These are phyloP conservation scores for Leishmania mexicana DNA, from an alignment of 208 protist genomes.

Conservation along the genomic window DNA sequence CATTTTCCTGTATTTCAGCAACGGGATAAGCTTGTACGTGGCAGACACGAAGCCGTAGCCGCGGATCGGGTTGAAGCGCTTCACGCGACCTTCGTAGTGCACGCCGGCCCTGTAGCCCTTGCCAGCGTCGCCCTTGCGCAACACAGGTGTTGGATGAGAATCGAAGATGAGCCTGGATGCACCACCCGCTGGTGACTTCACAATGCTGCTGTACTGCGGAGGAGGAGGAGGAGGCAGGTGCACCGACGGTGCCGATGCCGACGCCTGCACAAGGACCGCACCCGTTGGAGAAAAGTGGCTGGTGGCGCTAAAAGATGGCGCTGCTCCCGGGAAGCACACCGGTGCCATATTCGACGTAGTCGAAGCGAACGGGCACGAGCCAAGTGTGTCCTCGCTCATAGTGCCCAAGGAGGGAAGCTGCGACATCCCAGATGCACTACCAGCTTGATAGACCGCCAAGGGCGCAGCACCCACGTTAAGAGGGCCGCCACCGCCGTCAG, in stretches of 20 bases:
- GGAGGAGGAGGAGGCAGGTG: not conserved
- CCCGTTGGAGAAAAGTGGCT: not conserved
- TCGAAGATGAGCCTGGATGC: not conserved
- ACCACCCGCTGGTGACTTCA: not conserved
- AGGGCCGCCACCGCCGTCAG: not conserved
- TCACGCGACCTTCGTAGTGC: slow-evolving; percentile 71
- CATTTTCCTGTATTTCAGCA: not conserved
- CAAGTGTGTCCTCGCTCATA: not conserved
- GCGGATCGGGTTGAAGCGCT: slow-evolving; percentile 70
- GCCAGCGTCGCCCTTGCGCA: slow-evolving; percentile 26
- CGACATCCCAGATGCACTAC: not conserved
- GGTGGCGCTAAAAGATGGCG: not conserved
- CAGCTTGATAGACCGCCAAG: not conserved
- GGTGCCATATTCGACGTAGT: not conserved
- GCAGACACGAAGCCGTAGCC: slow-evolving; percentile 69
- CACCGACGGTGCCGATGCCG: not conserved
- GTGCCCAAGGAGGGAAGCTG: not conserved
- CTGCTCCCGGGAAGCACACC: not conserved
- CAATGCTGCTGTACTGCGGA: slow-evolving; percentile 2
- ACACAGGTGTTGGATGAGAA: slow-evolving; percentile 1
- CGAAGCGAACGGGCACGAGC: not conserved
- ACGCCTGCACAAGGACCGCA: not conserved
- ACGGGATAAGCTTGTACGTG: slow-evolving; percentile 38
- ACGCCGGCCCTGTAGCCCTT: slow-evolving; percentile 42
- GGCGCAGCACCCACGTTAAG: not conserved